Percentiles rank a stretch among this genome's conserved stretches.
Conservation (phyloP, 1,284 basidiomycete species). For the Tilletia setariae region DNA sequence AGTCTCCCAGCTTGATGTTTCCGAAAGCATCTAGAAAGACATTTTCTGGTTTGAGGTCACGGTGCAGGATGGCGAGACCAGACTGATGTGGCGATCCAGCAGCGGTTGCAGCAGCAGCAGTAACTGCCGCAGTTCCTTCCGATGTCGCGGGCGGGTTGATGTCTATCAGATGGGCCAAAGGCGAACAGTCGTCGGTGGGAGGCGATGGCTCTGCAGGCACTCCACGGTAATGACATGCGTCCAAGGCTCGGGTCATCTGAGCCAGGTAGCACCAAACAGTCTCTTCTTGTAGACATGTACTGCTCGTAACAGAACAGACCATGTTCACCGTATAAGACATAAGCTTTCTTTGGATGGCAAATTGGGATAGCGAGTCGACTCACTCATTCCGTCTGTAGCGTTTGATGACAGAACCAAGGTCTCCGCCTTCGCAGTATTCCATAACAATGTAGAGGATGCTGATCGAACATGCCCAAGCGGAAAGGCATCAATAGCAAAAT, state of each 20-base stretch:
- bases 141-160: too few relatives aligned
- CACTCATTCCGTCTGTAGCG: conserved; percentile 64
- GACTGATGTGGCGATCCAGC: conserved; percentile 4
- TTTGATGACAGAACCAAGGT: conserved; percentile 81
- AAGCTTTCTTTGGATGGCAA: too few relatives aligned
- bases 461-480: not conserved
- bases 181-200: not conserved
- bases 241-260: conserved; percentile 84
- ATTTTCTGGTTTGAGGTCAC: conserved; percentile 95
- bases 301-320: not conserved
- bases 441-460: conserved; percentile 31
- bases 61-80: conserved; percentile 66
- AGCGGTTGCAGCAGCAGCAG: conserved; percentile 1
- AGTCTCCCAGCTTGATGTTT: conserved; percentile 88
- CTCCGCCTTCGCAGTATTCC: conserved; percentile 84
- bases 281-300: conserved; percentile 69
- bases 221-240: conserved; percentile 72
- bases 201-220: not conserved
- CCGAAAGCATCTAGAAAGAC: conserved; percentile 78
- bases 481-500: conserved; percentile 57
- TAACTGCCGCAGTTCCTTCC: not conserved
- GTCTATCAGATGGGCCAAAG: not conserved
- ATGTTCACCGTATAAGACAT: too few relatives aligned
- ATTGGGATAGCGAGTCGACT: not conserved
- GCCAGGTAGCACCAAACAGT: conserved; percentile 91